Evolutionary conservation across 169 alveolate species (phyloP), one percentile per base, ranked within the genome.

Genomic region (Plasmodium ovale): DNA sequence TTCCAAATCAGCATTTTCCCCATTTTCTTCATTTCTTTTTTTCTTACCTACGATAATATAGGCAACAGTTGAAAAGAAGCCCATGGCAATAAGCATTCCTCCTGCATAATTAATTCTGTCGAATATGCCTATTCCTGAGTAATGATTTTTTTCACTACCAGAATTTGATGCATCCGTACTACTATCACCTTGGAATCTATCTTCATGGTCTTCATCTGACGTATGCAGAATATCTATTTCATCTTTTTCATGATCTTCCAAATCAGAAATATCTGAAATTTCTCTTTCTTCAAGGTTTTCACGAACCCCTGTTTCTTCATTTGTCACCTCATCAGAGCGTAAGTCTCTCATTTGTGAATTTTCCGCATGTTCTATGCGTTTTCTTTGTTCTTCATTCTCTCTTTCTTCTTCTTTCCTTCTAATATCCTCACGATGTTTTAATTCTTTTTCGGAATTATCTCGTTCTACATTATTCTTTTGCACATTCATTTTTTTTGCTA

Each of bases 401-500:
- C 27, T 62, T 62, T 62, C 72, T 62, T 62, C 51, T 53, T 35
- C 49, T 64, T 1, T 23, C 12, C 7, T 23, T 29, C 29, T 64
- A 23, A 14, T 16, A 10, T 3, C 19, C 33, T 64, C 51, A 64
- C 16, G 31, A 64, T 0, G 27, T 64, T 27, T 9, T 47, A 64
- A 64, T 31, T 23, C 5, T 14, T 25, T 35, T 31, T 12, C 56
- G 16, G 29, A 16, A 23, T 29, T 64, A 9, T 35, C 58, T 42
- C 19, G 27, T 35, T 29, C 72, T 33, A 33, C 16, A 64, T 16
- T 10, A 10, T 23, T 64, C 19, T 64, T 64, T 64, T 23, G 31
- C 27, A 12, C 0, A 64, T 64, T 64, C 31, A 64, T 9, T 64
- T 64, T 53, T 35, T 37, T 33, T 64, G 33, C 16, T 64, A 64